phyloP scores from a whole-genome alignment of 2,329 filamentous ascomycete species.

The Fonsecaea pugnacius region DNA sequence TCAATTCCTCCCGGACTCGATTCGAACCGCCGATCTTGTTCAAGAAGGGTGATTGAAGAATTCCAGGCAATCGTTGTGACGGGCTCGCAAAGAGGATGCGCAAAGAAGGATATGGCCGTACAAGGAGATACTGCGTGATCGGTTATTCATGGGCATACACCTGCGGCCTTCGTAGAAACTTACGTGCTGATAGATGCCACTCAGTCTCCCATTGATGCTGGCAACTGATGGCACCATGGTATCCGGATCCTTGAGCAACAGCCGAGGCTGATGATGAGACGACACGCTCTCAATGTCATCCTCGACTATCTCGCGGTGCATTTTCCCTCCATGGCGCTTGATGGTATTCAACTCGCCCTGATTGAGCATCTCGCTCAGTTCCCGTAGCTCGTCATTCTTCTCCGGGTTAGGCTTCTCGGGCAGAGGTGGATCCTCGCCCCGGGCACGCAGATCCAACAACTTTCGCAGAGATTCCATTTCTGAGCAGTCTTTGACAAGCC shows the following conservation, averaged over 20 bases:
- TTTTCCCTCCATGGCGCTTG: constrained; percentile 64
- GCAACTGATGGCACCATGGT: constrained; percentile 35
- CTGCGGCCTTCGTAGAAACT: constrained; percentile 38
- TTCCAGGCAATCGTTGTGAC: constrained; percentile 68
- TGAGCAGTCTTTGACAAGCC: constrained; percentile 67
- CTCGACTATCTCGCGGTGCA: constrained; percentile 61
- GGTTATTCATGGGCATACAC: constrained; percentile 11
- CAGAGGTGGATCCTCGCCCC: constrained; percentile 39
- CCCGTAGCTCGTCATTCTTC: constrained; percentile 66
- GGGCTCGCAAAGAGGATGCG: constrained; percentile 72
- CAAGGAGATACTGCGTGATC: constrained; percentile 45
- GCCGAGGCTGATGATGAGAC: constrained; percentile 47
- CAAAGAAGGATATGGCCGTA: constrained; percentile 66
- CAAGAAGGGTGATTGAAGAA: constrained; percentile 63
- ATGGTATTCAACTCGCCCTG: constrained; percentile 68
- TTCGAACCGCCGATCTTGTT: constrained; percentile 53
- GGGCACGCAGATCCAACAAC: constrained; percentile 47
- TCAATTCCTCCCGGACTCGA: constrained; percentile 59
- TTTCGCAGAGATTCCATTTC: constrained; percentile 66
- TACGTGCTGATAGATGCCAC: constrained; percentile 64
- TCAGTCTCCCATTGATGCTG: constrained; percentile 48
- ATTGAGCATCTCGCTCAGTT: constrained; percentile 72
- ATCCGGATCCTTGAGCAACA: constrained; percentile 55
- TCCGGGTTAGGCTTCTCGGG: constrained; percentile 35
- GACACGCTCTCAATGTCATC: constrained; percentile 40